Evolutionary conservation across 257 asterid species (phyloP), one percentile per base, ranked within the genome.

Genomic region (Gentiana straminea): DNA sequence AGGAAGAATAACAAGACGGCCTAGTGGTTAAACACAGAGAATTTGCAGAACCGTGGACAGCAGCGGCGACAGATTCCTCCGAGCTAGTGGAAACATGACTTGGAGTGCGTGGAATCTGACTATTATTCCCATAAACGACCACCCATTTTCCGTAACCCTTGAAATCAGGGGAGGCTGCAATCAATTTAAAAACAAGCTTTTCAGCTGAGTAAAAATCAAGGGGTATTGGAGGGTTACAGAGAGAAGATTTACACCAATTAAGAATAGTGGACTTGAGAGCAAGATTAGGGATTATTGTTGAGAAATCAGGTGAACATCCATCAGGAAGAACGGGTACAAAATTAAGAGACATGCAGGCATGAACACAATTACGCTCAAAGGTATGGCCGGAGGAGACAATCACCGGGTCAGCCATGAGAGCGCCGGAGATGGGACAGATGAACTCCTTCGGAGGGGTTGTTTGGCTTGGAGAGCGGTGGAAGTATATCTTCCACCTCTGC

Each of bases 371-470:
- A 33, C 96, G 92, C 48, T 91, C 98, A 74, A 91, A 91, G 4
- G 95, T 74, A 74, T 87, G 95, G 54, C 96, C 96, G 37, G 96
- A 84, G 35, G 96, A 67, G 12, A 83, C 83, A 8, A 91, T 77
- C 2, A 91, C 95, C 1, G 98, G 98, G 71, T 91, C 98, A 62
- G 89, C 87, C 98, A 91, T 91, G 15, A 84, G 62, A 15, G 77
- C 61, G 44, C 80, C 79, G 0, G 98, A 84, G 3, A 91, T 51
- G 0, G 98, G 94, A 61, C 98, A 91, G 0, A 79, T 0, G 56
- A 91, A 91, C 66, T 91, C 98, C 8, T 39, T 47, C 1, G 97
- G 95, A 7, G 68, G 60, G 13, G 61, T 67, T 12, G 61, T 67
- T 12, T 53, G 59, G 1, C 71, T 63, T n/a, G 83, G 68, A 4